phyloP scores from a whole-genome alignment of 768 basidiomycete species.

The Sarcomyxa edulis region DNA sequence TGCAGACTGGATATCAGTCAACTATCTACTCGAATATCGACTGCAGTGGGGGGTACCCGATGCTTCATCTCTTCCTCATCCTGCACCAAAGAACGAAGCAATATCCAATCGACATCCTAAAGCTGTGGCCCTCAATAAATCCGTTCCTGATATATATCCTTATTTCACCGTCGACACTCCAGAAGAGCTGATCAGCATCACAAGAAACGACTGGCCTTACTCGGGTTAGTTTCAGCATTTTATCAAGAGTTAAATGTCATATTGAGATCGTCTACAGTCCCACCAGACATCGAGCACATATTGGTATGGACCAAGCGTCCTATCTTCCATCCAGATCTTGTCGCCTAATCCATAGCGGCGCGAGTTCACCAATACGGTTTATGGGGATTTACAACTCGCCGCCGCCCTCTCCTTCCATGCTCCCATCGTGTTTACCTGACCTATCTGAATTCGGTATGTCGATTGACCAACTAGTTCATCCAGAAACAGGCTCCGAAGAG shows the following conservation, averaged over 20 bases:
- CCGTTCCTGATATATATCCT: conserved; percentile 31
- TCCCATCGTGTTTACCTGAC: conserved; percentile 53
- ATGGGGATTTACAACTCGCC: conserved; percentile 71
- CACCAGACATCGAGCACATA: conserved; percentile 65
- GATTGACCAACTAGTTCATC: conserved; percentile 51
- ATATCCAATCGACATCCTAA: no score
- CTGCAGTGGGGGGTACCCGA: conserved; percentile 76
- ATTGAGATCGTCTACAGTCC: conserved; percentile 37
- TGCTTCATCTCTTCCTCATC: conserved; percentile 52
- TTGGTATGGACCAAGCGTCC: conserved; percentile 77
- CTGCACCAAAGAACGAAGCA: conserved; percentile 30
- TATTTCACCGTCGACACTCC: conserved; percentile 69
- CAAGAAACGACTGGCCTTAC: conserved; percentile 87
- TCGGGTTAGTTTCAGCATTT: conserved; percentile 44
- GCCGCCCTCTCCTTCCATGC: conserved; percentile 54
- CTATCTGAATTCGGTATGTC: conserved; percentile 71
- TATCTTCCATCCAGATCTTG: conserved; percentile 56
- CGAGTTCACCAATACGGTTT: conserved; percentile 73
- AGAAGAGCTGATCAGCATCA: conserved; percentile 56
- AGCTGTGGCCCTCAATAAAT: conserved; percentile 23
- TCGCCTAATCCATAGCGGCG: conserved; percentile 42
- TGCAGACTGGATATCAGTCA: no score
- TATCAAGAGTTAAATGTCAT: background rate
- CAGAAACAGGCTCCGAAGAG: conserved; percentile 41
- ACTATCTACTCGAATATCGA: conserved; percentile 64